Percentiles rank a stretch among this genome's conserved stretches.
These are phyloP conservation scores for Xylariaceae sp. DNA, from an alignment of 2,329 filamentous ascomycete species.

Conservation along the genomic window DNA sequence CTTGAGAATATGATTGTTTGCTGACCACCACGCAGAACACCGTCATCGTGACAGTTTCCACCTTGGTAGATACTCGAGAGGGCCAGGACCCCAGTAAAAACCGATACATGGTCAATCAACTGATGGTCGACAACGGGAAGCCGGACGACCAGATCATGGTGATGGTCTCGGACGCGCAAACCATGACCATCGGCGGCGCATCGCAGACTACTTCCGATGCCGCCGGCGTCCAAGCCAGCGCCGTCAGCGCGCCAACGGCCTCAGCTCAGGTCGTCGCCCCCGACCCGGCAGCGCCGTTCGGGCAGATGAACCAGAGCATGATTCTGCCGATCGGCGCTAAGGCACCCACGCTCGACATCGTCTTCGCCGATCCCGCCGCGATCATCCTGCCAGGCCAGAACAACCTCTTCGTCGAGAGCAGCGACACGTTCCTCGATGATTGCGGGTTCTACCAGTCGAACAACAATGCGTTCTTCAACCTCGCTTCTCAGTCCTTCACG, in stretches of 20 bases:
- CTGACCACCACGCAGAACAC: slow-evolving; percentile 36
- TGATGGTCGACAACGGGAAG: slow-evolving; percentile 42
- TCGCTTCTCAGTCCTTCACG: slow-evolving; percentile 32
- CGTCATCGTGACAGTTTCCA: slow-evolving; percentile 43
- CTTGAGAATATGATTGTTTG: not conserved
- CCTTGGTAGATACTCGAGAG: slow-evolving; percentile 40
- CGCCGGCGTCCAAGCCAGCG: slow-evolving; percentile 28
- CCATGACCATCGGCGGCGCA: slow-evolving; percentile 40
- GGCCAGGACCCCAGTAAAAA: slow-evolving; percentile 30
- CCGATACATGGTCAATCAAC: slow-evolving; percentile 45
- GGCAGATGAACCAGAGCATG: slow-evolving; percentile 38
- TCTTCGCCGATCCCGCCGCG: slow-evolving; percentile 42
- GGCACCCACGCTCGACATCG: slow-evolving; percentile 29
- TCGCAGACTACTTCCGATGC: slow-evolving; percentile 24
- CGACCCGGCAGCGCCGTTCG: slow-evolving; percentile 40
- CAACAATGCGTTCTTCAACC: slow-evolving; percentile 34
- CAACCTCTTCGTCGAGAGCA: slow-evolving; percentile 40
- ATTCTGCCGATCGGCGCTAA: slow-evolving; percentile 40
- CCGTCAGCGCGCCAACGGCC: slow-evolving; percentile 20
- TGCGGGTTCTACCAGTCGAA: slow-evolving; percentile 36
- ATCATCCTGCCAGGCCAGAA: slow-evolving; percentile 42
- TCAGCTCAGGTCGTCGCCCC: slow-evolving; percentile 25
- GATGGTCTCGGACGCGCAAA: slow-evolving; percentile 42
- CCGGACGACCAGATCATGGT: slow-evolving; percentile 40
- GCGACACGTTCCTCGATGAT: slow-evolving; percentile 38